Base-by-base conservation (phyloP, 1,139 yeast species). In the Petasospora fabianii region DNA sequence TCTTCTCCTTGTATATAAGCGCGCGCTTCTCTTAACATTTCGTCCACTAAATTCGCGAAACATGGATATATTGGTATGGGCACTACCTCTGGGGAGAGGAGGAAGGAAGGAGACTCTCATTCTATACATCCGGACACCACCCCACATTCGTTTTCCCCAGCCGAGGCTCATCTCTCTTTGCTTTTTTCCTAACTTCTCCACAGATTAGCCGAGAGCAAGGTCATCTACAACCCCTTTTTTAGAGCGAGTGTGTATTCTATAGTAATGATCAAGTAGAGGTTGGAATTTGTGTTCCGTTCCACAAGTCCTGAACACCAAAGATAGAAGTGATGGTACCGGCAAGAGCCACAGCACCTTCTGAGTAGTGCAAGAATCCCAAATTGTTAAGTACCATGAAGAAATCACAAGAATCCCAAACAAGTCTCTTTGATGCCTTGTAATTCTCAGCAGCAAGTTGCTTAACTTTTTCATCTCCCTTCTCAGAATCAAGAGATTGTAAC, bases 281-380 rank as follows among this genome's bases (percentile, higher is more conserved):
- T 46, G 34, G 51, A 36, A 50, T 38, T 39, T 50, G 49, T 17
- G 53, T 49, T 33, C 52, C 39, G 27, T 26, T 28, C 70, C 69
- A 90, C 49, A 84, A 65, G 53, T 85, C 88, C 57, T 72, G 75
- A 46, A 86, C 69, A 28, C 96, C 96, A 64, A 88, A 68, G 41
- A 81, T 46, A 30, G 96, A 83, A 24, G 97, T 87, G 46, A 85
- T 67, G 24, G 84, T 72, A 61, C 97, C 97, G 34, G 94, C 90
- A 48, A 82, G 67, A 36, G 96, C 97, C 41, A 87, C 75, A 36
- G 82, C 72, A 36, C 95, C 95, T 54, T 90, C 97, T 59, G 82
- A 79, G 53, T 75, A 69, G 55, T 71, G 70, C 54, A 84, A 68
- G 62, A 69, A 65, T 44, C 75, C 71, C 62, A 86, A 73, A 36